Evolutionary conservation across 2,329 filamentous ascomycete species (phyloP), one percentile per base, ranked within the genome.

Genomic region (Fusarium sp.): DNA sequence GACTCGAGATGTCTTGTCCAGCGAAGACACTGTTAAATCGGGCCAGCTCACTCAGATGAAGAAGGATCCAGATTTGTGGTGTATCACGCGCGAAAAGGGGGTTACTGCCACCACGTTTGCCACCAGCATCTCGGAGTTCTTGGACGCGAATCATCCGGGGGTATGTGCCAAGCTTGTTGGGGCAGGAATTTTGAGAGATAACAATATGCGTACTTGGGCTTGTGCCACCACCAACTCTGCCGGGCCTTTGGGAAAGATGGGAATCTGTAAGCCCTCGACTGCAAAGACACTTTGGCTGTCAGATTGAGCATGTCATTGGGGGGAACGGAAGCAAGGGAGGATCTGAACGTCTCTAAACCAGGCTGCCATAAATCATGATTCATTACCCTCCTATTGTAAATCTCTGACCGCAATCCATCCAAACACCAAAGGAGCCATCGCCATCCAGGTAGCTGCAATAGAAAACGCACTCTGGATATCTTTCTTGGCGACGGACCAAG

Each of bases 111-210:
- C 11, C 4, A 25, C 35, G 18, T 71, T 69, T n/a, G 29, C 63
- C 6, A 61, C 40, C 2, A 56, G 56, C 8, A 31, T 64, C 2
- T 18, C 25, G 29, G 29, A 59, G 20, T 71, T 69, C 31, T 18
- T 71, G 27, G 52, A 42, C 6, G 18, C 14, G 14, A 54, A 64
- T 6, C 38, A 47, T 27, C 25, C 31, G 5, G 47, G 36, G 1
- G 38, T 67, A 6, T 73, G 70, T 42, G 35, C 18, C 5, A 54
- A 52, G 18, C 40, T 63, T 33, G 61, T 74, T 31, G 72, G 70
- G 3, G 72, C 72, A 10, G 72, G 72, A 8, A 74, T 74, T 25
- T 60, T 74, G 67, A 52, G 52, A 16, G 72, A 74, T 33, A 33
- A 42, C 4, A 47, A 58, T 3, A 40, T 35, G 22, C 40, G 52